A percentile compares a stretch with the other conserved stretches of the same genome.
phyloP scores from a whole-genome alignment of 495 filamentous ascomycete genomes.

The Xylaria curta region DNA sequence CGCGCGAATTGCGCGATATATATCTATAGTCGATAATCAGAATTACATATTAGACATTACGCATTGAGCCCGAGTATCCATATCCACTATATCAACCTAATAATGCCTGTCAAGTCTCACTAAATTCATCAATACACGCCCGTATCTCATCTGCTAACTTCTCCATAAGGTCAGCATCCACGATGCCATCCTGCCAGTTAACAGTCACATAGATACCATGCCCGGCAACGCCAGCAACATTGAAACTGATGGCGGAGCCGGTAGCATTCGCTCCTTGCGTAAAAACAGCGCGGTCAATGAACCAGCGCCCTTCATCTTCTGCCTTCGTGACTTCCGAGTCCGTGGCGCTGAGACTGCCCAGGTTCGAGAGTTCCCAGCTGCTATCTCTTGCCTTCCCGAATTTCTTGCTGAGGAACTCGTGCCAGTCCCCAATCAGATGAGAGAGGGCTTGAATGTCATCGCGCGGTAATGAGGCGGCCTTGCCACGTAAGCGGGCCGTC shows the following conservation, averaged over 20 bases:
- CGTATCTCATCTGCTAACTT: conserved; percentile 33
- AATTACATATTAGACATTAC: conserved; percentile 4
- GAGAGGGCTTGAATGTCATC: conserved; percentile 43
- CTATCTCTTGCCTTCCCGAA: conserved; percentile 31
- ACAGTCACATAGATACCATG: conserved; percentile 32
- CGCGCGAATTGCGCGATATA: neutral
- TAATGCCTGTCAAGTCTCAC: neutral
- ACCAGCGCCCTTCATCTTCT: conserved; percentile 24
- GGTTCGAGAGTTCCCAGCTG: conserved; percentile 42
- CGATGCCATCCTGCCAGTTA: conserved; percentile 40
- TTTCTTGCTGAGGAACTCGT: conserved; percentile 36
- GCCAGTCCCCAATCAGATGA: conserved; percentile 37
- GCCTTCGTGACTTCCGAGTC: neutral
- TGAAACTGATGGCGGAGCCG: conserved; percentile 38
- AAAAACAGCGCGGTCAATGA: conserved; percentile 39
- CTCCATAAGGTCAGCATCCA: conserved; percentile 33
- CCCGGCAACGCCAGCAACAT: conserved; percentile 38
- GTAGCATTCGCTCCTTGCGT: conserved; percentile 39
- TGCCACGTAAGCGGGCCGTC: conserved; percentile 19
- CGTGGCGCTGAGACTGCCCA: conserved; percentile 29
- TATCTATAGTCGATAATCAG: no score
- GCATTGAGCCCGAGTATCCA: neutral
- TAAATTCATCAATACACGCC: conserved; percentile 29
- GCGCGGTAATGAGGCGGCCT: conserved; percentile 28
- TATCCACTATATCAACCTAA: neutral